These are phyloP conservation scores for Microbotryomycetes sp. DNA, from an alignment of 1,284 basidiomycete species.

Conservation along the genomic window DNA sequence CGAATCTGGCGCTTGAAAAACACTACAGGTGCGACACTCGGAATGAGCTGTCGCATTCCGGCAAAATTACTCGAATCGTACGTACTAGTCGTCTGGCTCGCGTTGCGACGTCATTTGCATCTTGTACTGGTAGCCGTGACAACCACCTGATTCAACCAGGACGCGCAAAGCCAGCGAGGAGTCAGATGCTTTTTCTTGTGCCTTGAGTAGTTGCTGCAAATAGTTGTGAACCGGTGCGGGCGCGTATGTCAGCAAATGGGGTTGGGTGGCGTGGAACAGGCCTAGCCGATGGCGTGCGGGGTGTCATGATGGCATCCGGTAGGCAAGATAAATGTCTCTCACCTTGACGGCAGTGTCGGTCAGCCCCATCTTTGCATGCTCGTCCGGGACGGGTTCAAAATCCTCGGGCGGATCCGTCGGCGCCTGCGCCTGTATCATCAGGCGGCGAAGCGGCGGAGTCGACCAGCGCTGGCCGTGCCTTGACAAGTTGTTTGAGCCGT, in stretches of 20 bases:
- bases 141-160: conserved; percentile 78
- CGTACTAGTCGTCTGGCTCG: conserved; percentile 70
- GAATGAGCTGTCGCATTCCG: background rate
- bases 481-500: too few relatives aligned
- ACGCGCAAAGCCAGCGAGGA: conserved; percentile 60
- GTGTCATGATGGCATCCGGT: too few relatives aligned
- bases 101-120: conserved; percentile 58
- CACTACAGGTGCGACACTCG: conserved; percentile 5
- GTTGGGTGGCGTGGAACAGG: too few relatives aligned
- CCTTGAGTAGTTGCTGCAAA: conserved; percentile 21
- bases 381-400: conserved; percentile 19
- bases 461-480: too few relatives aligned
- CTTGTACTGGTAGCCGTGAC: conserved; percentile 89
- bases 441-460: background rate
- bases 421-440: conserved; percentile 9
- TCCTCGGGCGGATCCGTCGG: conserved; percentile 13
- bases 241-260: background rate
- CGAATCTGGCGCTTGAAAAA: conserved; percentile 11
- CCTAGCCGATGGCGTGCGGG: too few relatives aligned
- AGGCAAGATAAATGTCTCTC: background rate
- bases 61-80: conserved; percentile 16
- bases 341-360: conserved; percentile 15
- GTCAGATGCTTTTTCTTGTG: conserved; percentile 47
- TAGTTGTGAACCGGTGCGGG: too few relatives aligned
- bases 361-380: conserved; percentile 8